phyloP scores from a whole-genome alignment of 2,329 filamentous ascomycete genomes.

The Colletotrichum tropicicola region DNA sequence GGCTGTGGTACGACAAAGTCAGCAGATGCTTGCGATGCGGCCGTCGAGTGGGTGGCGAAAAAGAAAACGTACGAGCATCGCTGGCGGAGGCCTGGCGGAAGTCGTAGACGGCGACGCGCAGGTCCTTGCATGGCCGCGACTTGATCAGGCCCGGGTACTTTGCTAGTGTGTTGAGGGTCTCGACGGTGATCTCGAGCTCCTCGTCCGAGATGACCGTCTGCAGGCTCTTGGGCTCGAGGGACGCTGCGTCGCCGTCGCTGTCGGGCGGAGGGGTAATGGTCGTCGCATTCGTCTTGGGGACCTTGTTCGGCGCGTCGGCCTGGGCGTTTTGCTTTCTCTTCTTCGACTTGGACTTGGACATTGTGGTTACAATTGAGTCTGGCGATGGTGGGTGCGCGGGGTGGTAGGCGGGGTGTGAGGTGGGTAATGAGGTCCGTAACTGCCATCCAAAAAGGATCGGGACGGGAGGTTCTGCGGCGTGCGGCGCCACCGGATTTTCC shows the following conservation, averaged over 20 bases:
- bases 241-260: conserved; percentile 37
- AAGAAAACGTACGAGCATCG: conserved; percentile 52
- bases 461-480: background rate
- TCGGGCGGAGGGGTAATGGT: conserved; percentile 43
- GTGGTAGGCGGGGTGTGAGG: background rate
- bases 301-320: conserved; percentile 45
- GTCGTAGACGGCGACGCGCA: conserved; percentile 73
- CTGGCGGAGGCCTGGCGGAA: conserved; percentile 76
- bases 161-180: conserved; percentile 68
- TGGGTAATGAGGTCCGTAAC: background rate
- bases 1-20: background rate
- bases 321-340: conserved; percentile 55
- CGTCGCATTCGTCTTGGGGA: conserved; percentile 43
- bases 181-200: conserved; percentile 73
- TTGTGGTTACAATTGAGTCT: conserved; percentile 31
- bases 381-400: background rate
- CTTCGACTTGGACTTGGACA: conserved; percentile 55
- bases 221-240: conserved; percentile 57
- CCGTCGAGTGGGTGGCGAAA: background rate
- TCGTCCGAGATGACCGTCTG: conserved; percentile 66
- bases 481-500: background rate
- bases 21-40: background rate
- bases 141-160: conserved; percentile 71
- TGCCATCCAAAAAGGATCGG: background rate
- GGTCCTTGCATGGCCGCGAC: conserved; percentile 72